Evolutionary conservation across 179 eudicot species (phyloP), one percentile per base, ranked within the genome.

Genomic region (Sideroxylon spinosum): DNA sequence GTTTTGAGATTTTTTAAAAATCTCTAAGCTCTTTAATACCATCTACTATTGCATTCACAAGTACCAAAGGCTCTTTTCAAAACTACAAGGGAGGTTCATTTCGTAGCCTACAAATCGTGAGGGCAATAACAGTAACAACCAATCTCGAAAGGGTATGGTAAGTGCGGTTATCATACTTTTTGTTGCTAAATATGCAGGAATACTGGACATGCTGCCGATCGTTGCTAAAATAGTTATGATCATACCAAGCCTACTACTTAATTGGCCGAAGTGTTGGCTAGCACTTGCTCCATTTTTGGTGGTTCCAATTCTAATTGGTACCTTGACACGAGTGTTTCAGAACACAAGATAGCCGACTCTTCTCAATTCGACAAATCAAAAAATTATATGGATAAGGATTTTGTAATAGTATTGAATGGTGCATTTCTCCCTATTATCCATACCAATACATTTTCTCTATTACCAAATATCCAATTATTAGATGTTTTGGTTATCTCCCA

Each of bases 401-500:
- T 10, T 2, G 68, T 64, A 25, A 64, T 64, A 19, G 46, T 64
- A 37, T 44, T 44, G 26, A 64, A 64, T 64, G 44, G 68, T 52
- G 46, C 44, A 11, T 59, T 12, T 48, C 57, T 76, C 4, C 71
- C 61, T n/a, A 76, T 76, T 25, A 46, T 73, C 0, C 73, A 65
- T 16, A 76, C 50, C 0, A 73, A 50, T 17, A 19, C 44, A 3
- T 9, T 14, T 19, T 22, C 72, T 37, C 59, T 48, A 1, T 9
- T 20, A 9, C 8, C 57, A 7, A 76, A 76, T 48, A 11, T 48
- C 25, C 13, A 76, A 23, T n/a, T 76, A 0, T 32, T 52, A 3
- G 69, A 76, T 76, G 79, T 76, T 20, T 59, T 76, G 4, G 62
- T 76, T 50, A 63, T 76, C 6, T 49, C 79, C 14, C 37, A 11